phyloP scores from a whole-genome alignment of 2,329 filamentous ascomycete species.

The Colletotrichum sp. region DNA sequence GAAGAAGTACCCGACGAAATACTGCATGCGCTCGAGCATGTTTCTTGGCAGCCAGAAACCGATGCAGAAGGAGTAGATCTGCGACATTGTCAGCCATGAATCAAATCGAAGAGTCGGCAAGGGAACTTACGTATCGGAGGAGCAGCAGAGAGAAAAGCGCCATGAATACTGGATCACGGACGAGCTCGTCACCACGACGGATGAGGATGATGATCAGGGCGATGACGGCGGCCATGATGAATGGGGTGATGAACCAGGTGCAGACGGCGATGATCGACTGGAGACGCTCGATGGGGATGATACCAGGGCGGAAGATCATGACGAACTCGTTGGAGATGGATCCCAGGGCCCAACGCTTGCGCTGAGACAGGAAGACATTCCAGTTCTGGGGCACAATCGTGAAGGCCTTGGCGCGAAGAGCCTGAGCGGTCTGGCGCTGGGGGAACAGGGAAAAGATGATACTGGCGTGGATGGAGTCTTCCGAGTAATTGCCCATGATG shows the following conservation, averaged over 20 bases:
- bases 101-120: not conserved
- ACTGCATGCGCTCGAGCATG: slow-evolving; percentile 40
- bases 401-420: slow-evolving; percentile 49
- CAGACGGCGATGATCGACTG: slow-evolving; percentile 50
- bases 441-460: slow-evolving; percentile 53
- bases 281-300: slow-evolving; percentile 46
- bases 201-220: slow-evolving; percentile 40
- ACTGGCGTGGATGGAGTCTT: slow-evolving; percentile 54
- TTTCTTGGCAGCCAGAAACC: slow-evolving; percentile 46
- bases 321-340: slow-evolving; percentile 55
- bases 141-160: slow-evolving; percentile 41
- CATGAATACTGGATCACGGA: slow-evolving; percentile 39
- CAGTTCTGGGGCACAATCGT: slow-evolving; percentile 50
- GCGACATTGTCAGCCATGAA: not conserved
- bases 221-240: slow-evolving; percentile 45
- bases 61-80: slow-evolving; percentile 47
- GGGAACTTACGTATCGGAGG: slow-evolving; percentile 43
- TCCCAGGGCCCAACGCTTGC: slow-evolving; percentile 53
- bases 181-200: slow-evolving; percentile 34
- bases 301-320: slow-evolving; percentile 49
- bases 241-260: slow-evolving; percentile 50
- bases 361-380: slow-evolving; percentile 53
- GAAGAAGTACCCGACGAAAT: slow-evolving; percentile 42
- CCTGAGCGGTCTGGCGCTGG: slow-evolving; percentile 48
- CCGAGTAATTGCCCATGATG: slow-evolving; percentile 53